These are phyloP conservation scores for Boletus rubropictus DNA, from an alignment of 768 basidiomycete genomes.

Conservation along the genomic window DNA sequence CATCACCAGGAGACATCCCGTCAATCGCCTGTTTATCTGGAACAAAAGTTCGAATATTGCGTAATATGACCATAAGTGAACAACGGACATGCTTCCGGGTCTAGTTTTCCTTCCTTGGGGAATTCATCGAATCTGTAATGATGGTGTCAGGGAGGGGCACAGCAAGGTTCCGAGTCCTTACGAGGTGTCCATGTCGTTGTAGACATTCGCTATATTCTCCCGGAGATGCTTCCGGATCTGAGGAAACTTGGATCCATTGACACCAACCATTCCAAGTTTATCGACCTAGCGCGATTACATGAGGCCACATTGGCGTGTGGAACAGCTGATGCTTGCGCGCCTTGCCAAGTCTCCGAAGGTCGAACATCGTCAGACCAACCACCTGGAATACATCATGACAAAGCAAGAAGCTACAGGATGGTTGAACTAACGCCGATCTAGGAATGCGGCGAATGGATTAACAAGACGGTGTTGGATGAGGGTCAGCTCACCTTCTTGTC, in stretches of 20 bases:
- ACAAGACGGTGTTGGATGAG: neutral
- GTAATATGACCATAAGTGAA: conserved; percentile 3
- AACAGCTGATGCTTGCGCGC: conserved; percentile 29
- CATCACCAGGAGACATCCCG: conserved; percentile 71
- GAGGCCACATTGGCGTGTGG: conserved; percentile 3
- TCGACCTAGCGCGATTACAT: conserved; percentile 44
- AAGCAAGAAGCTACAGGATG: conserved; percentile 3
- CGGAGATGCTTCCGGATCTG: conserved; percentile 75
- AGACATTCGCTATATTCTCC: conserved; percentile 76
- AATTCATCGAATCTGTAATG: conserved; percentile 65
- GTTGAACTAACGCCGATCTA: conserved; percentile 60
- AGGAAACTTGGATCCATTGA: conserved; percentile 84
- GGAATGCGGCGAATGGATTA: conserved; percentile 1
- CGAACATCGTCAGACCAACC: conserved; percentile 84
- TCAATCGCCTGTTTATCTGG: conserved; percentile 82
- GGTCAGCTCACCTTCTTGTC: conserved; percentile 74
- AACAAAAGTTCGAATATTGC: neutral
- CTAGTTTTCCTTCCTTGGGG: conserved; percentile 61
- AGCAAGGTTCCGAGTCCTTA: conserved; percentile 33
- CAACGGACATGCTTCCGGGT: conserved; percentile 77
- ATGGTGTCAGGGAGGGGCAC: neutral
- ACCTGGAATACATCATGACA: conserved; percentile 45
- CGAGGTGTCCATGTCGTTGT: conserved; percentile 84
- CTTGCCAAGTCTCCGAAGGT: conserved; percentile 81
- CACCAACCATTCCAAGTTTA: conserved; percentile 81